Conservation (phyloP, 345 rosid genomes). For the Cardiospermum halicacabum region DNA sequence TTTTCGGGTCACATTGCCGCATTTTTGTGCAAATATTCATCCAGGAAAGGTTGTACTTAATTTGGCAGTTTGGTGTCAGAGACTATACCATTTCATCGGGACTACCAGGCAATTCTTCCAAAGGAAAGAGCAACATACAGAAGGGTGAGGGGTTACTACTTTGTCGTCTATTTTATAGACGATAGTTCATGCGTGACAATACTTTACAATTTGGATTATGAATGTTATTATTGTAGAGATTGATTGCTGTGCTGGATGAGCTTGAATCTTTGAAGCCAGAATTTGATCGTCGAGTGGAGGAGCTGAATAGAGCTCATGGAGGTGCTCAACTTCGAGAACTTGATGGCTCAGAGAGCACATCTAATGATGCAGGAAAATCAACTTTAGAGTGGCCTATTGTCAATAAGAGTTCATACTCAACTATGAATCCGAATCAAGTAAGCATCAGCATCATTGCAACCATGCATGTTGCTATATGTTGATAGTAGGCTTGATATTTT, state of each 20-base stretch:
- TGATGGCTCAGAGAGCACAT: slow-evolving; percentile 28
- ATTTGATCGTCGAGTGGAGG: slow-evolving; percentile 43
- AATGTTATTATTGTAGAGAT: slow-evolving; percentile 41
- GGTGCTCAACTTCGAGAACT: slow-evolving; percentile 28
- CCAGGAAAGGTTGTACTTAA: slow-evolving; percentile 9
- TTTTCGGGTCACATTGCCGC: not conserved
- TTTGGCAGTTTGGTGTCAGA: slow-evolving; percentile 80
- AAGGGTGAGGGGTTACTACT: slow-evolving; percentile 48
- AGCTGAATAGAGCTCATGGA: slow-evolving; percentile 37
- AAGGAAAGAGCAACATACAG: slow-evolving; percentile 55
- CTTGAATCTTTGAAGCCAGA: slow-evolving; percentile 81
- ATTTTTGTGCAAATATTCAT: not conserved
- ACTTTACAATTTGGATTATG: slow-evolving; percentile 10
- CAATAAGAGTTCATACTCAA: slow-evolving; percentile 29
- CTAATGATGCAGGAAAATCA: slow-evolving; percentile 31
- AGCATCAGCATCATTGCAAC: not conserved
- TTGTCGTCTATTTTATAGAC: not conserved
- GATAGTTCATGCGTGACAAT: not conserved
- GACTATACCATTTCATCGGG: slow-evolving; percentile 89
- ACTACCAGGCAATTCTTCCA: slow-evolving; percentile 49
- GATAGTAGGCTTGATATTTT: not conserved
- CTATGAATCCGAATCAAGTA: slow-evolving; percentile 40
- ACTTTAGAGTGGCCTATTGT: slow-evolving; percentile 41
- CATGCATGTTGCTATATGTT: not conserved
- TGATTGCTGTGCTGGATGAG: slow-evolving; percentile 62